Evolutionary conservation across 2,329 filamentous ascomycete species (phyloP).

Genomic region (Botrytis fabae): DNA sequence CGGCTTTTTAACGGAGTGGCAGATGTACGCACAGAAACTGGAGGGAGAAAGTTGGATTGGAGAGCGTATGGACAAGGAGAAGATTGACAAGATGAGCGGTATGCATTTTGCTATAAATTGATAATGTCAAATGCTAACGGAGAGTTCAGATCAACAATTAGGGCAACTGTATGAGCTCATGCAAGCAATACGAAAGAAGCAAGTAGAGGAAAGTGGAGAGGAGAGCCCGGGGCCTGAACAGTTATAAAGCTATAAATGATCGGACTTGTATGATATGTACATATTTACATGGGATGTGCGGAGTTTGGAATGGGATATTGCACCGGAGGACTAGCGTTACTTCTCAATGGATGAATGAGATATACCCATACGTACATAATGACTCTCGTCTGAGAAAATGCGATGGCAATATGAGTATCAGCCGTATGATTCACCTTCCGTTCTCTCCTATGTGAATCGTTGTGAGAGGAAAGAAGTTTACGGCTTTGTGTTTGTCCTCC

Average conservation of each 20-base stretch:
- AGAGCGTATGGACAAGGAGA: slow-evolving; percentile 77
- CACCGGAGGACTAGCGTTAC: slow-evolving; percentile 16
- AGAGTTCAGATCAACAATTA: slow-evolving; percentile 76
- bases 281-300: slow-evolving; percentile 16
- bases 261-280: slow-evolving; percentile 3
- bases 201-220: slow-evolving; percentile 21
- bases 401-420: neutral
- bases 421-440: neutral
- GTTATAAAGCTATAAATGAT: slow-evolving; percentile 7
- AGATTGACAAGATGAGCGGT: slow-evolving; percentile 95
- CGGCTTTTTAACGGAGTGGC: slow-evolving; percentile 95
- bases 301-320: slow-evolving; percentile 4
- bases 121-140: slow-evolving; percentile 18
- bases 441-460: neutral
- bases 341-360: slow-evolving; percentile 10
- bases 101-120: slow-evolving; percentile 40
- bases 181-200: slow-evolving; percentile 65
- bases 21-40: slow-evolving; percentile 87
- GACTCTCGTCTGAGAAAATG: neutral
- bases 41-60: slow-evolving; percentile 86
- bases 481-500: neutral
- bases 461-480: neutral
- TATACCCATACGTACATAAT: neutral
- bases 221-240: slow-evolving; percentile 10
- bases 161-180: slow-evolving; percentile 93